Base-by-base conservation (phyloP, 2,329 filamentous ascomycete genomes). In the Penicillium sp. region DNA sequence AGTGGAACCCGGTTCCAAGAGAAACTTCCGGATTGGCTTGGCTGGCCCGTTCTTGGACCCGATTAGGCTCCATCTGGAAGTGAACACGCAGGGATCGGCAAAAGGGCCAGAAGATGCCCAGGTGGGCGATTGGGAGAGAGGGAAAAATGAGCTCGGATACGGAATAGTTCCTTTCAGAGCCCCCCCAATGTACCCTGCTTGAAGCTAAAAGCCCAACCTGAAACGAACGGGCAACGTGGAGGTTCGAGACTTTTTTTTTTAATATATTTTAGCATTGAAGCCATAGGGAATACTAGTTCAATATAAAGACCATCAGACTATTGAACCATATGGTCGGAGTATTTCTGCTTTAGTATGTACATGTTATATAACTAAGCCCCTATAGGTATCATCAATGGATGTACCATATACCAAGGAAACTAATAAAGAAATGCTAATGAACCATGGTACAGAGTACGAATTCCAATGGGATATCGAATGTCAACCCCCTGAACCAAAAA, bases 41-140 rank as follows among this genome's bases (percentile, higher is more conserved):
- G 35, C 42, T 54, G 52, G 49, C 42, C 55, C 54, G 54, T 56
- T 56, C 55, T 35, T 29, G 33, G 48, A 21, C 47, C 22, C 9
- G 12, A 52, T 39, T 43, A 37, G 51, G 34, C 43, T 47, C 43
- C 48, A 53, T 51, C 31, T 22, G 43, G 38, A 33, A 48, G 28
- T 38, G 33, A 53, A 48, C 28, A n/a, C 37, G 49, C 41, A 49
- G 40, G 24, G 55, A 56, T 57, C 54, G 45, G 45, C 54, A 28
- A n/a, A 35, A 21, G 22, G 5, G 17, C 35, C n/a, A 41, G 13
- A 19, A 29, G 34, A 32, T 48, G 17, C 17, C 17, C 17, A 17
- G 17, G 17, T 17, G 26, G 34, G 10, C 26, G 41, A 37, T 21
- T 45, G 33, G 13, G n/a, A 31, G 26, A 24, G 17, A 17, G 10